A percentile compares a stretch with the other conserved stretches of the same genome.
Conservation (phyloP, 1,139 yeast genomes). For the Geotrichum carabidarum region DNA sequence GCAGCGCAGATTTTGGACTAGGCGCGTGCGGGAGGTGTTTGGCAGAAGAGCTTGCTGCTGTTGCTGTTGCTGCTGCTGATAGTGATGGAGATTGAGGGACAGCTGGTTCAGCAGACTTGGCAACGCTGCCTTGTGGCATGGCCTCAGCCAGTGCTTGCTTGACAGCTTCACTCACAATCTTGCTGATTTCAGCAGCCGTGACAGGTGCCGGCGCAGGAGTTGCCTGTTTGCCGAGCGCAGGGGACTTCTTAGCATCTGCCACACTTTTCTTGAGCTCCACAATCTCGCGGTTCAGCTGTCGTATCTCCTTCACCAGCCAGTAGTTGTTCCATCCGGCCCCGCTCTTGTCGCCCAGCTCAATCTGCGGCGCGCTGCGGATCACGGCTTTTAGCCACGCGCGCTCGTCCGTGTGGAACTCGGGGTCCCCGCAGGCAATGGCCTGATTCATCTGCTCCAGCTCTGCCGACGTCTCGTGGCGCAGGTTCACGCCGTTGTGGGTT, state of each 20-base stretch:
- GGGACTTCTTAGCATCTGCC: no score
- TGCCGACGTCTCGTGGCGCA: slow-evolving; percentile 10
- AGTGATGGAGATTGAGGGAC: neutral
- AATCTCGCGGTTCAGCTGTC: slow-evolving; percentile 24
- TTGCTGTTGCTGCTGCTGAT: no score
- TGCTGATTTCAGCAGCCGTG: neutral
- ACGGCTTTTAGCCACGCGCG: slow-evolving; percentile 48
- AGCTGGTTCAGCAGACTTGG: neutral
- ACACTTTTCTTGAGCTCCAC: neutral
- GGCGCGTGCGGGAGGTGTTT: neutral
- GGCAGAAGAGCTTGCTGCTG: neutral
- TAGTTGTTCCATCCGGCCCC: slow-evolving; percentile 67
- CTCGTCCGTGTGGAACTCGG: slow-evolving; percentile 54
- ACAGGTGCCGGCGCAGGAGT: neutral
- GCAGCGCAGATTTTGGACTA: neutral
- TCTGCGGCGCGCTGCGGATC: slow-evolving; percentile 51
- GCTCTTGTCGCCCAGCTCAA: slow-evolving; percentile 47
- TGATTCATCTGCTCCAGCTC: slow-evolving; percentile 48
- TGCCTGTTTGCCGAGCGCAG: neutral
- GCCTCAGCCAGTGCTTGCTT: neutral
- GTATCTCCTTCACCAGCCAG: slow-evolving; percentile 46
- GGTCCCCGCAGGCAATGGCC: slow-evolving; percentile 48
- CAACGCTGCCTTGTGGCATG: neutral
- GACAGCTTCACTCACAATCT: slow-evolving; percentile 1
- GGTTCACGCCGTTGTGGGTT: slow-evolving; percentile 17